These are phyloP conservation scores for Cladosporium austrohemisphaericum DNA, from an alignment of 2,329 filamentous ascomycete species.

Conservation along the genomic window DNA sequence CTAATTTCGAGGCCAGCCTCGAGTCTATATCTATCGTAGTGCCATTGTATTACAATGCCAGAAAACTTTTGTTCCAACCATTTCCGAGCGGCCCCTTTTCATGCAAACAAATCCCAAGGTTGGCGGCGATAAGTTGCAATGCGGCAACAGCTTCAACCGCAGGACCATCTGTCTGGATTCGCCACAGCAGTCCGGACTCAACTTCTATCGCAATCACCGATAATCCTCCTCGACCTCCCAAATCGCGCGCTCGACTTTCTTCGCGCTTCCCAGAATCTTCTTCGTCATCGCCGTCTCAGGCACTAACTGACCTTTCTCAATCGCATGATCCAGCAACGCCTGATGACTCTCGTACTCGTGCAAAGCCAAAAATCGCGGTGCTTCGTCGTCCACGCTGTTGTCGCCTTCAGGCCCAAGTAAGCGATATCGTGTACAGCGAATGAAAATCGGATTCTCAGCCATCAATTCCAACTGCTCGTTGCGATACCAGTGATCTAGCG, in stretches of 20 bases:
- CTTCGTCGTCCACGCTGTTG: slow-evolving; percentile 7
- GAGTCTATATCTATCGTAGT: too few relatives aligned
- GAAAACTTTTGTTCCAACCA: too few relatives aligned
- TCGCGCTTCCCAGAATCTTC: slow-evolving; percentile 12
- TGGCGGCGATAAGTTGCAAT: too few relatives aligned
- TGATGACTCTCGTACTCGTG: slow-evolving; percentile 18
- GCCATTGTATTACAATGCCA: too few relatives aligned
- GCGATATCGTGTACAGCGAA: slow-evolving; percentile 18
- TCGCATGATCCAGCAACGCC: slow-evolving; percentile 19
- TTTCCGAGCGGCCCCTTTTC: too few relatives aligned
- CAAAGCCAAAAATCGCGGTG: slow-evolving; percentile 16
- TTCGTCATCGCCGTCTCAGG: slow-evolving; percentile 17
- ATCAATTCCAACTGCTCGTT: slow-evolving; percentile 16
- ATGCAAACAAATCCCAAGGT: too few relatives aligned
- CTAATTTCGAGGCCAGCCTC: too few relatives aligned
- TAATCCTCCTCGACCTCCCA: slow-evolving; percentile 17
- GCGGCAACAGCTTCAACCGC: too few relatives aligned
- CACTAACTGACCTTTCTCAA: slow-evolving; percentile 16
- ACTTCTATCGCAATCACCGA: too few relatives aligned
- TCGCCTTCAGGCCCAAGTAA: slow-evolving; percentile 4
- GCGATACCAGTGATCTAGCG: slow-evolving; percentile 20
- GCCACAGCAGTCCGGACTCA: too few relatives aligned
- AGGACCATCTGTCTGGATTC: too few relatives aligned
- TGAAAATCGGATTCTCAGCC: slow-evolving; percentile 15
- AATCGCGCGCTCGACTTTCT: slow-evolving; percentile 16